Conservation (phyloP, 2,329 filamentous ascomycete genomes). For the Scedosporium aurantiacum region DNA sequence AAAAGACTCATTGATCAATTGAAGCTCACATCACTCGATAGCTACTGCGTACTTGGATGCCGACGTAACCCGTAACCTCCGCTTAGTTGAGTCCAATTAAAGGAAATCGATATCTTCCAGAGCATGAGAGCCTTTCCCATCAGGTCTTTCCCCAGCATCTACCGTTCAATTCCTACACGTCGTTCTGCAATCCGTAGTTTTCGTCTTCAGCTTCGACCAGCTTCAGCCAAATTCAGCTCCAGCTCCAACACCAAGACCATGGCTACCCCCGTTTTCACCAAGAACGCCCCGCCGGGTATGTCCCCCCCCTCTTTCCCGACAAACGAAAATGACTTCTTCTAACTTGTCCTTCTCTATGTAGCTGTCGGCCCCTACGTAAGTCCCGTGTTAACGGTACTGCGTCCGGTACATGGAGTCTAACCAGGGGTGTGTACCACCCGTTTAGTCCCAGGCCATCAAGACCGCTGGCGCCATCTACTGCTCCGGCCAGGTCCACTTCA, state of each 20-base stretch:
- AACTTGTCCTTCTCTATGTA: slow-evolving; percentile 15
- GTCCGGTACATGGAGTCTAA: slow-evolving; percentile 8
- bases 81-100: not conserved
- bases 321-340: not conserved
- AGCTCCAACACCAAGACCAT: slow-evolving; percentile 17
- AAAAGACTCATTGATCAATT: not conserved
- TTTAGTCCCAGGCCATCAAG: slow-evolving; percentile 55
- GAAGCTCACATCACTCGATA: not conserved
- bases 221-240: not conserved
- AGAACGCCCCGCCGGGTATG: slow-evolving; percentile 48
- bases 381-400: slow-evolving; percentile 5
- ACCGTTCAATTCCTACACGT: not conserved
- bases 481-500: slow-evolving; percentile 63
- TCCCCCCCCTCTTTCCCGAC: slow-evolving; percentile 10
- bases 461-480: slow-evolving; percentile 55
- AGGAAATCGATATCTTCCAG: not conserved
- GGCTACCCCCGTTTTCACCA: slow-evolving; percentile 35
- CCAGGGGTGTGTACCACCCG: slow-evolving; percentile 7
- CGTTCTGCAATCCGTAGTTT: not conserved
- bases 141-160: not conserved
- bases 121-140: not conserved
- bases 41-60: not conserved
- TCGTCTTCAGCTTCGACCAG: not conserved
- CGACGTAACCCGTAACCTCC: not conserved
- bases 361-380: slow-evolving; percentile 55